Evolutionary conservation across 495 filamentous ascomycete genomes (phyloP).

Genomic region (Penicillium maclennaniae): DNA sequence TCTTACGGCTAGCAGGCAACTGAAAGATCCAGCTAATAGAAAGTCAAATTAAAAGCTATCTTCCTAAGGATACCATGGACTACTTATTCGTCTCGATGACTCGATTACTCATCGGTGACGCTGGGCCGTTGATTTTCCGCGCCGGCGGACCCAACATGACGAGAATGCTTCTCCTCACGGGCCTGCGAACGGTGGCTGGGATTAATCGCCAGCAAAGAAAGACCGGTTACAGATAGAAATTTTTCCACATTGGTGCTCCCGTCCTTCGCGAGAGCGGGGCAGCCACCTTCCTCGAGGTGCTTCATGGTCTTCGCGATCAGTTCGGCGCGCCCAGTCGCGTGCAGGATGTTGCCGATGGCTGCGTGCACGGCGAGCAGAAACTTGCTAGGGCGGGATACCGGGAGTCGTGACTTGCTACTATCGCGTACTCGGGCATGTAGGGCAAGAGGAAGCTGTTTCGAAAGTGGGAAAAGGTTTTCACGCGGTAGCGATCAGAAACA

Average conservation of each 20-base stretch:
- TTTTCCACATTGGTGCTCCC: slow-evolving; percentile 3
- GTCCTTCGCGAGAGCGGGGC: neutral
- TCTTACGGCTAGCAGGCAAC: too few species aligned
- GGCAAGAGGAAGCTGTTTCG: neutral
- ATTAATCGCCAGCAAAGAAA: too few species aligned
- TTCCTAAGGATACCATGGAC: too few species aligned
- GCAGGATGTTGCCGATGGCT: slow-evolving; percentile 8
- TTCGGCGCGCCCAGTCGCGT: slow-evolving; percentile 6
- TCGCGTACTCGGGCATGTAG: neutral
- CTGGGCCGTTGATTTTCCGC: too few species aligned
- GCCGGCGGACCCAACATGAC: too few species aligned
- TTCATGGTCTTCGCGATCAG: neutral
- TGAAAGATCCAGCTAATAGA: too few species aligned
- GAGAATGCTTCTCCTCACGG: too few species aligned
- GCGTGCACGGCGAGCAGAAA: slow-evolving; percentile 5
- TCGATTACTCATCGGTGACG: too few species aligned
- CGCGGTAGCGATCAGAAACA: slow-evolving; percentile 1
- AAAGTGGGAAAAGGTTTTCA: neutral
- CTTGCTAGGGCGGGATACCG: slow-evolving; percentile 1
- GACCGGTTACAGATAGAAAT: slow-evolving; percentile 3
- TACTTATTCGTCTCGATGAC: too few species aligned
- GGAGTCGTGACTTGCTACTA: slow-evolving; percentile 2
- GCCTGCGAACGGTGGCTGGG: too few species aligned
- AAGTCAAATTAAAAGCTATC: too few species aligned
- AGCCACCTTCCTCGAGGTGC: neutral